Base-by-base conservation (phyloP, 805 yeast genomes). In the Yarrowia sp. region DNA sequence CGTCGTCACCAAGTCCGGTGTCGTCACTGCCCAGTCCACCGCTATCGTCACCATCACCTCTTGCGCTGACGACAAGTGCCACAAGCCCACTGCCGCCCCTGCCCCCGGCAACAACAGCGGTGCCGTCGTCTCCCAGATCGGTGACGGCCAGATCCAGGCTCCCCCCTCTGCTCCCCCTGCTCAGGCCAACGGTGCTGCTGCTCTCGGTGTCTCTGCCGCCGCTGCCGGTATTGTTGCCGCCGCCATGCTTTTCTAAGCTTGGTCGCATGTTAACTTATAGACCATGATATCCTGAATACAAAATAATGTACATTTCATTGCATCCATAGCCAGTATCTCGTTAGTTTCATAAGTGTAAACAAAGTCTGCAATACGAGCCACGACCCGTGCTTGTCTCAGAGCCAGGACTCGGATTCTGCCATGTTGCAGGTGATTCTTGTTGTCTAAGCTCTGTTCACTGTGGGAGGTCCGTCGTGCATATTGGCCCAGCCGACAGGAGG, bases 11-110 rank as follows among this genome's bases (percentile, higher is more conserved):
- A 19, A 36, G 35, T 14, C 33, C 22, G 46, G 55, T 25, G 39
- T 25, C 56, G 55, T 24, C 29, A 41, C 36, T 53, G 32, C 64
- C 42, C 19, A 39, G 55, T 32, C 65, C 61, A 29, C 65, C 63
- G 8, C n/a, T 24, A 24, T 35, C 7, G 46, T 63, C 63, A 38
- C 61, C 65, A 41, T 53, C 62, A 35, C 63, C 55, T 24, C 58
- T 61, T 32, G 64, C 59, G 24, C 8, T 18, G 61, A 51, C 13
- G 29, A 61, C 64, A 56, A 58, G 32, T 32, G 36, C 62, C 27
- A 62, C 32, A 32, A 27, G 56, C 19, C 59, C 62, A 39, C 51
- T 51, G 39, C 47, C 18, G 60, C 64, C 35, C 47, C 63, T 44
- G 19, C 38, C 55, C 19, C 62, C 46, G 42, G 19, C 63, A 6